Evolutionary conservation across 1,139 yeast genomes (phyloP).

Genomic region (Suhomyces chickasaworum): DNA sequence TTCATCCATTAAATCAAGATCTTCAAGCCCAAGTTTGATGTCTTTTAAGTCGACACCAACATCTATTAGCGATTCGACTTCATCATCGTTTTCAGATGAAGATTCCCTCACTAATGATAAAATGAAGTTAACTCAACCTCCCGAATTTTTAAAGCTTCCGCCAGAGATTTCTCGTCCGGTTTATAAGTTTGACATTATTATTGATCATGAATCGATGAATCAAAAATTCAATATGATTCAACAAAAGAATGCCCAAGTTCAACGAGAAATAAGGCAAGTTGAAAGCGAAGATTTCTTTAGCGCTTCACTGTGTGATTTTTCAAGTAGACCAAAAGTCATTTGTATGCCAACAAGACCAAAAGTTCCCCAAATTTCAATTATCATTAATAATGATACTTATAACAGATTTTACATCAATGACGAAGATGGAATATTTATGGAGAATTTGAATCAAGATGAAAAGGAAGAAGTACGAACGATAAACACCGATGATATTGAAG

Average conservation of each 20-base stretch:
- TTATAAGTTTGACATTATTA: constrained; percentile 49
- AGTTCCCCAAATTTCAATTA: constrained; percentile 41
- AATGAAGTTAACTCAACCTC: constrained; percentile 34
- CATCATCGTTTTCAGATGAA: constrained; percentile 34
- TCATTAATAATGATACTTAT: constrained; percentile 34
- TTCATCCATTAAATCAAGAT: constrained; percentile 37
- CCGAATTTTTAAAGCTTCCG: constrained; percentile 46
- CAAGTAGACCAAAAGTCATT: constrained; percentile 7
- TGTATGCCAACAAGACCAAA: constrained; percentile 26
- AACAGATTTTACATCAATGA: constrained; percentile 37
- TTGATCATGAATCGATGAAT: constrained; percentile 46
- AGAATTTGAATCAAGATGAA: constrained; percentile 21
- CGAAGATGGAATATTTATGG: constrained; percentile 23
- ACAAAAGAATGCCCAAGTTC: constrained; percentile 14
- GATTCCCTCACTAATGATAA: constrained; percentile 21
- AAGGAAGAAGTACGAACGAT: constrained; percentile 8
- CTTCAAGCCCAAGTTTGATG: constrained; percentile 48
- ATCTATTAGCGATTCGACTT: constrained; percentile 41
- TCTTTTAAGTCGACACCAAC: constrained; percentile 47
- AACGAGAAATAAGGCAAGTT: background rate
- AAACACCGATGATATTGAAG: constrained; percentile 3
- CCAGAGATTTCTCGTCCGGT: constrained; percentile 52
- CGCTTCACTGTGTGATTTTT: constrained; percentile 20
- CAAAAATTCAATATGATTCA: constrained; percentile 32
- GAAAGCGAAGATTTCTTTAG: constrained; percentile 8